Percentiles rank a stretch among this genome's conserved stretches.
These are phyloP conservation scores for Nothophytophthora sp. DNA, from an alignment of 352 stramenopile species.

Conservation along the genomic window DNA sequence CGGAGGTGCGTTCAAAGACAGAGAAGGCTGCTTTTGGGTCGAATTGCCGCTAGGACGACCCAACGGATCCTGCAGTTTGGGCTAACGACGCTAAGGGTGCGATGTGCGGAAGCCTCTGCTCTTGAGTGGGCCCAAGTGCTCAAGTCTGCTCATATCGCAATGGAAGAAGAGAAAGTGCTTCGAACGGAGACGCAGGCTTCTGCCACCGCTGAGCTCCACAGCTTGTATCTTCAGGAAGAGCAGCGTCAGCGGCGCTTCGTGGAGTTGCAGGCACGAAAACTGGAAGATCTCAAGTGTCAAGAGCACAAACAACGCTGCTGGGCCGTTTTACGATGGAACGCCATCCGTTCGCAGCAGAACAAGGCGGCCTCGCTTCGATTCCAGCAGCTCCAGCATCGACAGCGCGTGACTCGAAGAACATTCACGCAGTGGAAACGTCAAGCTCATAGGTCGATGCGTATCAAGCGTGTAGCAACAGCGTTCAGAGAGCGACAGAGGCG, in stretches of 20 bases:
- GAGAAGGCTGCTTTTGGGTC: constrained; percentile 7
- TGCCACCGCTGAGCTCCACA: constrained; percentile 32
- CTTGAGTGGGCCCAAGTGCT: constrained; percentile 44
- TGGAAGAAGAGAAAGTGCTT: constrained; percentile 48
- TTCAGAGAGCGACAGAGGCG: constrained; percentile 3
- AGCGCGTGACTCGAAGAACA: constrained; percentile 2
- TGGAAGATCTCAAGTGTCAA: constrained; percentile 13
- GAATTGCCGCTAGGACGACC: constrained; percentile 10
- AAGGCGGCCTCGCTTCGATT: constrained; percentile 24
- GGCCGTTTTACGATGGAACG: constrained; percentile 11
- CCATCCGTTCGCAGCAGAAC: constrained; percentile 10
- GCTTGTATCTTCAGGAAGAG: constrained; percentile 21
- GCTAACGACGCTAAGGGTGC: constrained; percentile 29
- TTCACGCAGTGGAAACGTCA: constrained; percentile 18
- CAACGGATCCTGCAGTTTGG: constrained; percentile 10
- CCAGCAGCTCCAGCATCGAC: constrained; percentile 10
- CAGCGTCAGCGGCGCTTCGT: constrained; percentile 17
- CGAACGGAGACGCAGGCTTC: constrained; percentile 38
- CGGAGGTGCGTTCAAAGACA: not conserved
- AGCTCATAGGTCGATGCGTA: not conserved
- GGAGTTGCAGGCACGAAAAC: constrained; percentile 16
- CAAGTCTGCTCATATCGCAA: constrained; percentile 31
- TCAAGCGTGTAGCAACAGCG: not conserved
- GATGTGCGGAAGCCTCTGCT: constrained; percentile 27
- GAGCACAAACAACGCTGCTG: constrained; percentile 18